Evolutionary conservation across 768 basidiomycete genomes (phyloP), one percentile per base, ranked within the genome.

Genomic region (Rhizopogon vesiculosus): DNA sequence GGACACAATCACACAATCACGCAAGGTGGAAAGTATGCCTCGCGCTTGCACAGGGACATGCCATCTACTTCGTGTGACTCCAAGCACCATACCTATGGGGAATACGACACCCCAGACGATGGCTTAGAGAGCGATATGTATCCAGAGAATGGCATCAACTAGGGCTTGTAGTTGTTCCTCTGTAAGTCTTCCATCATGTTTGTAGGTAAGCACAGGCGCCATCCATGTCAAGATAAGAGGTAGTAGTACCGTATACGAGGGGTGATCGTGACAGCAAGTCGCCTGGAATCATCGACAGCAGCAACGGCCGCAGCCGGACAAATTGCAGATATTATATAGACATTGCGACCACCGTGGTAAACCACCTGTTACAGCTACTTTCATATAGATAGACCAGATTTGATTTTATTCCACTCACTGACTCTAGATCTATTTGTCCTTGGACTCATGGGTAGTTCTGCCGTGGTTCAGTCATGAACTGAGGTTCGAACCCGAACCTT

Each of bases 21-120:
- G 13, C 3, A 38, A 40, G 29, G 19, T 7, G 16, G 2, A 40
- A 6, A 49, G 48, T 40, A 59, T 28, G 53, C 44, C 25, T 63
- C 77, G 39, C 49, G 86, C 89, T 73, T 96, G 94, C 4, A 93
- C 67, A 5, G 94, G 93, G 42, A 94, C 92, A 68, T 97, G 94
- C 86, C 89, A 95, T 63, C 85, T 80, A 68, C 92, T 94, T 56
- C 85, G 78, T n/a, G 83, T 72, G 15, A 91, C 72, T 16, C 87
- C 87, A 4, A 90, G 70, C 0, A 90, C 84, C 87, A 89, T 89
- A 31, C 86, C 94, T 7, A 85, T 76, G 0, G 94, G 94, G 64
- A 96, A 97, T 33, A 93, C 65, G 2, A 96, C 62, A 3, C 91
- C 92, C 94, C 94, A 96, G 5, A 90, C 84, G 7, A 78, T 62